Base-by-base conservation (phyloP, 2,329 filamentous ascomycete species). In the Teratosphaeria viscida region DNA sequence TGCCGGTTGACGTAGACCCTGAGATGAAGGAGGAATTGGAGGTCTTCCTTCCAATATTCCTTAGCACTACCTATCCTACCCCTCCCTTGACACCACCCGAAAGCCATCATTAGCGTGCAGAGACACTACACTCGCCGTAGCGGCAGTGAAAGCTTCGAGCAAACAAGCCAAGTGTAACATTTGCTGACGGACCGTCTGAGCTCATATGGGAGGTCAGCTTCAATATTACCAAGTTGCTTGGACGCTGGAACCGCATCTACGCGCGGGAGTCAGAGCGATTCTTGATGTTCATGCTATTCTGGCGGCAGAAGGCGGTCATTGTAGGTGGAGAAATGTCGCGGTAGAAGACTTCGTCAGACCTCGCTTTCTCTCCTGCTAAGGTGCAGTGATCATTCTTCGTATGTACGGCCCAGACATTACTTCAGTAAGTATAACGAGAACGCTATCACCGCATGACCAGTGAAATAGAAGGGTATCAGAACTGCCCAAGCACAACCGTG, bases 321-420 rank as follows among this genome's bases (percentile, higher is more conserved):
- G 32, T 54, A 5, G n/a, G 5, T 54, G 52, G 16, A 14, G 27
- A 7, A 16, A 5, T 32, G 23, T 26, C 71, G 29, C 29, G 59
- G 74, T 71, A 7, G 68, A 73, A 14, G 74, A 77, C 8, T 73
- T 73, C 57, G 29, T 7, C 29, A 32, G 29, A 32, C 29, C 29
- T 32, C 29, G 29, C 29, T 5, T 1, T 32, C 29, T 32, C 5
- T 32, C 29, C 4, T 32, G 29, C 29, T 32, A 7, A 5, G 7
- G 7, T 16, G 12, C 11, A 43, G 14, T 23, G 3, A 49, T 19
- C 8, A n/a, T 10, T 23, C n/a, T 19, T 49, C 43, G 23, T 49
- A 49, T 19, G 19, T 49, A 49, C 43, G 8, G 43, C 43, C 43
- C 19, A 10, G n/a, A 49, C 19, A 49, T 19, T 19, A 49, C 8